Base-by-base conservation (phyloP, 257 asterid species). In the Echites panduratus region DNA sequence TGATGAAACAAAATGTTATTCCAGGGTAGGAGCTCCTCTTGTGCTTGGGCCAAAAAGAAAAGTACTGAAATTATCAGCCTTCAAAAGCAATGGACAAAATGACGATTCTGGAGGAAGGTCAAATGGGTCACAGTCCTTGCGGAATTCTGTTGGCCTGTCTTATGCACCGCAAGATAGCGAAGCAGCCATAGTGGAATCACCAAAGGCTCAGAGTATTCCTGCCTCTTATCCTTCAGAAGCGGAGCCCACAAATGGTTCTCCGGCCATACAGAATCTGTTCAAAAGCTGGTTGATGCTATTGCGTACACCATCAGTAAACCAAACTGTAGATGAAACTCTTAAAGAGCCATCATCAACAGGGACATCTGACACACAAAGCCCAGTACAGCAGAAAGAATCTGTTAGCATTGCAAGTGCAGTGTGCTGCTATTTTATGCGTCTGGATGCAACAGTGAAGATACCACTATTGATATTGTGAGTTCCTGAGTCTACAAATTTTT, bases 401-500 rank as follows among this genome's bases (percentile, higher is more conserved):
- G 78, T 66, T 43, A 81, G 70, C 50, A 66, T 83, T 48, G 54
- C 79, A 66, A 87, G 85, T 79, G 82, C 85, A 4, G 83, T 85
- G 72, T 81, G 91, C 90, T 73, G 84, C 80, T 86, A 68, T 82
- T 85, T 91, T 72, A 50, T 85, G 82, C 79, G 86, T 71, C 82
- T 94, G 86, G 86, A 88, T 82, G 88, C 90, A 74, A 77, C 96
- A 29, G 78, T 94, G 74, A 89, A 84, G 82, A 82, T 91, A 73
- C 95, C 93, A 52, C 73, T 94, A 74, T 72, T 91, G 84, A 75
- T 87, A 69, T 88, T 87, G 98, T 94, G 88, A 89, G 98, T 85
- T 38, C 65, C 22, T 8, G 38, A 63, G 16, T 79, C 74, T 35
- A 14, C 27, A 19, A 64, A 32, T 32, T 3, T 57, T n/a, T 29